Base-by-base conservation (phyloP, 805 yeast genomes). In the Saturnispora saitoi region DNA sequence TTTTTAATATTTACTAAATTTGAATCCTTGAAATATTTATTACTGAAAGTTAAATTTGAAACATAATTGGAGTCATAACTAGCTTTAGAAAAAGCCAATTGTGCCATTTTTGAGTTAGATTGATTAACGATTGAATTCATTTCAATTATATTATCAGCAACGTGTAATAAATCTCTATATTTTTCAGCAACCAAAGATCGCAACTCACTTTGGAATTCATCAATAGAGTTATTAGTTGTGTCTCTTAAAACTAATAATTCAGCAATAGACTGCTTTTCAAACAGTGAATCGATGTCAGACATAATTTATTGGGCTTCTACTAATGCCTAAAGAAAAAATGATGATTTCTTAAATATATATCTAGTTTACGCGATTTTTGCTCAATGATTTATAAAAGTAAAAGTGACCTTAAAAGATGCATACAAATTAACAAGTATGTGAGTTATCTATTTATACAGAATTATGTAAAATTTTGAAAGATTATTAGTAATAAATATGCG, bases 131-230 rank as follows among this genome's bases (percentile, higher is more conserved):
- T 52, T 4, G 57, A 55, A 48, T 65, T 60, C 70, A 67, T 65
- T 4, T 54, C 52, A 24, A 66, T 63, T 4, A 67, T 65, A 50
- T 67, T 64, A 54, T 67, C 70, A 1, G 70, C 70, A 19, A 64
- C 70, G 29, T 60, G 57, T 12, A 67, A 47, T 37, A 67, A 55
- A 45, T 67, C 70, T 44, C 70, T 53, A 43, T 67, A 67, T 47
- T 66, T 67, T 40, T 46, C 51, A 11, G 69, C 69, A 30, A 67
- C 70, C 29, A 66, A 47, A 10, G 55, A 41, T 26, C 68, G 54
- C 34, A 67, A 56, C 41, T 63, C 63, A 14, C 50, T 45, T 39
- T 55, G 56, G 41, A 59, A 61, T 4, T 22, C 28, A 30, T 43
- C 44, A 2, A 62, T 58, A 41, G 62, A 63, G 14, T 47, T 49